Base-by-base conservation (phyloP, 106 monocot species). In the Dendrobium nobile region DNA sequence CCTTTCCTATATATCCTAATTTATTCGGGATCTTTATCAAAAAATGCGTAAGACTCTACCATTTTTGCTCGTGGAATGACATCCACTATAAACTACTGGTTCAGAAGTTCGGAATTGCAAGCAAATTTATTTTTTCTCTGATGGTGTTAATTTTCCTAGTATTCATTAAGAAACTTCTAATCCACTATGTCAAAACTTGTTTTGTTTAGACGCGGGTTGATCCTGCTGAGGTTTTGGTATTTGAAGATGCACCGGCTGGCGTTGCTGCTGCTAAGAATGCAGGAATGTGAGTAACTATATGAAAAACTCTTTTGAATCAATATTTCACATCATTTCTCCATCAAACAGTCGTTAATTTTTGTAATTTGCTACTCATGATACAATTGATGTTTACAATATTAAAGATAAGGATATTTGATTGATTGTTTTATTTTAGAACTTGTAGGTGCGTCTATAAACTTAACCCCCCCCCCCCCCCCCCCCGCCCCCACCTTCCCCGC, bases 211-310 rank as follows among this genome's bases (percentile, higher is more conserved):
- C 41, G 42, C 67, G 41, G 43, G 85, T 88, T 68, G 85, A 91
- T 77, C 84, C 89, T 54, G 79, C 79, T 37, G 84, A 89, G n/a
- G 31, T 89, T 79, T 77, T 94, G 64, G 93, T 93, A 44, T 93
- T 93, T 77, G 93, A 92, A 79, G 92, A 92, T 87, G 89, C 92
- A 72, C 92, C 93, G 26, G 75, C 85, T 77, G 93, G 93, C 56
- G 91, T 91, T 81, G 78, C 87, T 67, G 93, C 93, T 56, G 93
- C 91, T 70, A 93, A 91, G 56, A 84, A 77, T 83, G 93, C 91
- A 2, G 83, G 89, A 24, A 92, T 95, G 94, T 95, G 77, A 95
- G 94, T 83, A 77, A 33, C 9, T 37, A 70, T 70, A 70, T 70
- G 16, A 40, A 40, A 37, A 37, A 40, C 37, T 8, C 9, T 58